These are phyloP conservation scores for Isatis tinctoria DNA, from an alignment of 345 rosid genomes.

Conservation along the genomic window DNA sequence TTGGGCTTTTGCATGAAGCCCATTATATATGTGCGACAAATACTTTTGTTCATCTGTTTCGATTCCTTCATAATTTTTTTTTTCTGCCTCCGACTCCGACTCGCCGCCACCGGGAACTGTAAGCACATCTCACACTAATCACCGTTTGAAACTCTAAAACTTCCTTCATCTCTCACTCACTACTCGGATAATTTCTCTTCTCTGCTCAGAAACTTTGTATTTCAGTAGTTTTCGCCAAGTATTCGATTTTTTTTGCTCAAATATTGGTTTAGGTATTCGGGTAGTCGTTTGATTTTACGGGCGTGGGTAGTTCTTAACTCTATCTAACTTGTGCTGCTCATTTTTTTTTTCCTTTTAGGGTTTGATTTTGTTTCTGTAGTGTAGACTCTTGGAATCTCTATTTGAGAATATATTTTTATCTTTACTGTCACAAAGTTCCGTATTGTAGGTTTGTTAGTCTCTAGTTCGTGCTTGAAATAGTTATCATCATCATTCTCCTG, in stretches of 20 bases:
- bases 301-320: not conserved
- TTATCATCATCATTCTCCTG: not conserved
- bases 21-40: not conserved
- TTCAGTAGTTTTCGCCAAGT: not conserved
- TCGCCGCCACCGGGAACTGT: not conserved
- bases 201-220: not conserved
- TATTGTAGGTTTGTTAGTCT: not conserved
- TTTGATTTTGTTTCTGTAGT: not conserved
- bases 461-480: not conserved
- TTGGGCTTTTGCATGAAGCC: not conserved
- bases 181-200: not conserved
- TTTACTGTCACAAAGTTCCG: not conserved
- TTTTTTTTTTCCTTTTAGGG: not conserved
- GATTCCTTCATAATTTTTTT: not conserved
- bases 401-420: not conserved
- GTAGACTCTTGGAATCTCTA: not conserved
- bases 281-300: not conserved
- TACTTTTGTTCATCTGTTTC: not conserved
- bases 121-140: not conserved
- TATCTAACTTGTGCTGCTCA: not conserved
- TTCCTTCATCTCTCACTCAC: not conserved
- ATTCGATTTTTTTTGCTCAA: not conserved
- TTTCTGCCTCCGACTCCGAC: not conserved
- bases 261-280: not conserved
- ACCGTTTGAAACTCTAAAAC: not conserved